Base-by-base conservation (phyloP, 2,329 filamentous ascomycete species). In the Boeremia exigua region DNA sequence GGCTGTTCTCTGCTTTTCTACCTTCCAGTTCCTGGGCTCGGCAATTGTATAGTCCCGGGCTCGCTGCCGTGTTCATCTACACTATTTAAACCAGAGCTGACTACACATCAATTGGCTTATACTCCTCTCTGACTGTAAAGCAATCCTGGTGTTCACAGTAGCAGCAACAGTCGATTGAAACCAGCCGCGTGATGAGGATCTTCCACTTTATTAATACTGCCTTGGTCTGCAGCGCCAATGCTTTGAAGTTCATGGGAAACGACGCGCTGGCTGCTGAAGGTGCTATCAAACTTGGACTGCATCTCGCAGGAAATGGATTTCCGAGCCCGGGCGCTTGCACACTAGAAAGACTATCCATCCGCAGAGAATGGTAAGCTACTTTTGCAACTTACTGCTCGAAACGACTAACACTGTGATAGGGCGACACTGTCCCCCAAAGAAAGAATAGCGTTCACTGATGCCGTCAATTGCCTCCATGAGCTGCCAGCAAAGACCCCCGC, bases 391-490 rank as follows among this genome's bases (percentile, higher is more conserved):
- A 10, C 4, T 10, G 9, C 9, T 14, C 4, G 10, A 1, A n/a
- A 32, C 6, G 3, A 23, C 15, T 43, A 8, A 43, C 15, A 14
- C 6, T 6, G n/a, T 11, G 8, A 2, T 7, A 17, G 9, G 39
- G 28, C 28, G 12, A 32, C 28, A n/a, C 11, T 43, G 6, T 32
- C 40, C 10, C 27, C 6, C 19, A 32, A 43, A 30, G 40, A 43
- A 28, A 43, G 28, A 23, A 32, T 43, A 3, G 28, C 28, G 4
- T 43, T 43, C n/a, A 43, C 28, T 7, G 30, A 33, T 10, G 42
- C 42, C 42, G 1, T 75, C 6, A 60, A 71, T 44, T 75, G 72
- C 52, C 40, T 74, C 2, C 50, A 54, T 8, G 66, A 53, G 1
- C 65, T 65, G 49, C 62, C 66, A n/a, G 10, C 66, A 63, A 39